Evolutionary conservation across 805 yeast genomes (phyloP), one percentile per base, ranked within the genome.

Genomic region (Metschnikowia reukaufii): DNA sequence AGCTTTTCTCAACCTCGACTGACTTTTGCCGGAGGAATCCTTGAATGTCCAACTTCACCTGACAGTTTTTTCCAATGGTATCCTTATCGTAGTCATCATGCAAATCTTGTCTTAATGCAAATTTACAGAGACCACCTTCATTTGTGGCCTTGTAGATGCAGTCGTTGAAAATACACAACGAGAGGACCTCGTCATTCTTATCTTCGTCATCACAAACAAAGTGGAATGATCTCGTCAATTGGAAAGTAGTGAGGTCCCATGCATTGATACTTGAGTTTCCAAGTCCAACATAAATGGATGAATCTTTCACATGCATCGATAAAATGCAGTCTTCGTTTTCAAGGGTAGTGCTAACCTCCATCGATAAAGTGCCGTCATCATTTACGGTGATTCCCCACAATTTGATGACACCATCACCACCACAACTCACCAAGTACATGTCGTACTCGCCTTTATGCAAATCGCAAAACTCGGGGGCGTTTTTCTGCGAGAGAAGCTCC

Each of bases 381-480:
- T 38, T 39, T 5, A 15, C 12, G 1, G 45, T 44, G n/a, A 67
- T 45, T 0, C 80, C 78, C 98, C 98, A 92, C 10, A 89, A 63
- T 56, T 88, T 88, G n/a, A 86, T 79, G 7, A 77, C 57, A 0
- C 97, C 98, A 66, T 94, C 98, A 38, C 98, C 98, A 42, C 96
- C 96, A 21, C 95, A 92, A 23, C 69, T 62, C 2, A 66, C 58
- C 42, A 72, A 57, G 15, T 62, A 47, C 36, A 51, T 36, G 12
- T 36, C 16, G 37, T 40, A 52, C 47, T 10, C 53, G 39, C 47
- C 47, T 31, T 33, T 29, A 33, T 51, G 51, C 35, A 64, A 58
- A 15, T 62, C 64, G 32, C 56, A 49, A 29, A 55, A 55, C 8
- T 36, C 52, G 3, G 47, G 50, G n/a, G 59, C 56, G 27, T 52